phyloP scores from a whole-genome alignment of 257 asterid species.

The Solanum appendiculatum region DNA sequence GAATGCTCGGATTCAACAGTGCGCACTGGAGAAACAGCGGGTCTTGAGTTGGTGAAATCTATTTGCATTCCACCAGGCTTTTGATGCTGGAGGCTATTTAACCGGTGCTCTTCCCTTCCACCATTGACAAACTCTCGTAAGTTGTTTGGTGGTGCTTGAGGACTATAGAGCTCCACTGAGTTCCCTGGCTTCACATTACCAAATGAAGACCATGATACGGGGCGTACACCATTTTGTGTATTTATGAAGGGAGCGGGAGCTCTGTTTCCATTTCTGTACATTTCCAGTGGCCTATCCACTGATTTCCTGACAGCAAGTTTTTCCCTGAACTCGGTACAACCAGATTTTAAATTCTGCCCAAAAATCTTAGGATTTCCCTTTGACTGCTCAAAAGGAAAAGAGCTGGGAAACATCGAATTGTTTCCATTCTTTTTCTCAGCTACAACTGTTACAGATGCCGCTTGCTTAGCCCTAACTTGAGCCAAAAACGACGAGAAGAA shows the following conservation, averaged over 20 bases:
- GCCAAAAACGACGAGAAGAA: slow-evolving; percentile 46
- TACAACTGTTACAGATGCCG: slow-evolving; percentile 10
- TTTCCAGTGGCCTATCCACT: slow-evolving; percentile 25
- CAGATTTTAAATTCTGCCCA: slow-evolving; percentile 52
- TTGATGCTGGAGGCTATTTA: slow-evolving; percentile 36
- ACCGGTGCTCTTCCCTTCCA: slow-evolving; percentile 32
- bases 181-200: slow-evolving; percentile 20
- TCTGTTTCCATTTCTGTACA: slow-evolving; percentile 25
- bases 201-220: slow-evolving; percentile 27
- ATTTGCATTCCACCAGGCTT: slow-evolving; percentile 47
- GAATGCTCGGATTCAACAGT: slow-evolving; percentile 65
- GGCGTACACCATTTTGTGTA: slow-evolving; percentile 37
- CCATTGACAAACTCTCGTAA: slow-evolving; percentile 22
- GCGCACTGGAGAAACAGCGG: slow-evolving; percentile 25
- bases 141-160: slow-evolving; percentile 26
- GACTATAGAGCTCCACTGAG: slow-evolving; percentile 19
- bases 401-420: neutral
- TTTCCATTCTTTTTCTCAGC: slow-evolving; percentile 21
- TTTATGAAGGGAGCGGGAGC: slow-evolving; percentile 19
- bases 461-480: slow-evolving; percentile 31
- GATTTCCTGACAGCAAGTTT: slow-evolving; percentile 24
- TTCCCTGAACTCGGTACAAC: slow-evolving; percentile 24
- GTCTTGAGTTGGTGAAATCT: slow-evolving; percentile 45
- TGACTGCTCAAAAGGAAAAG: slow-evolving; percentile 11
- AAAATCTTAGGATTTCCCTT: slow-evolving; percentile 44